These are phyloP conservation scores for Fonsecaea nubica DNA, from an alignment of 2,329 filamentous ascomycete genomes.

Conservation along the genomic window DNA sequence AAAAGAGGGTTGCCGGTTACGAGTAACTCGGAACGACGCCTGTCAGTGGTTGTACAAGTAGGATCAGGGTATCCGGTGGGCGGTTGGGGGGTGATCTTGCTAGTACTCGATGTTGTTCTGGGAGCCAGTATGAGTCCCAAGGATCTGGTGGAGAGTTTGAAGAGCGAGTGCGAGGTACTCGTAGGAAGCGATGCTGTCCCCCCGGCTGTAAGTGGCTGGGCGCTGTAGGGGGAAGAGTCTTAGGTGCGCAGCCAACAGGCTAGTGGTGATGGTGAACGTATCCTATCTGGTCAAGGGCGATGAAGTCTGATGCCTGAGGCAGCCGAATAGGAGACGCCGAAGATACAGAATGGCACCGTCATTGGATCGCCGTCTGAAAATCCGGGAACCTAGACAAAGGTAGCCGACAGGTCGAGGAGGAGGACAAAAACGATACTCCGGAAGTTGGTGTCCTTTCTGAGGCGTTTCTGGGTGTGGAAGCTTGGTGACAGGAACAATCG, in stretches of 20 bases:
- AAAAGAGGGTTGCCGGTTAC: background rate
- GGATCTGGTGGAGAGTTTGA: slow-evolving; percentile 6
- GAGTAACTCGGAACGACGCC: slow-evolving; percentile 13
- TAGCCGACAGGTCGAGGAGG: background rate
- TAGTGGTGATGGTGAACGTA: slow-evolving; percentile 5
- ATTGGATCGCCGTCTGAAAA: background rate
- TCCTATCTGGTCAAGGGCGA: background rate
- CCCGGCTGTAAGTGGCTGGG: background rate
- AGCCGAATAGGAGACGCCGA: slow-evolving; percentile 3
- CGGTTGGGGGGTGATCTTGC: background rate
- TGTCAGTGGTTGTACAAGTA: slow-evolving; percentile 2
- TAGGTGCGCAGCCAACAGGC: background rate
- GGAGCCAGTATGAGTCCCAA: background rate
- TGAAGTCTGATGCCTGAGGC: background rate
- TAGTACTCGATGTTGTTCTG: background rate
- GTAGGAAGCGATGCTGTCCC: background rate
- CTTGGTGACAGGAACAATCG: slow-evolving; percentile 2
- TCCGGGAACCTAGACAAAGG: background rate
- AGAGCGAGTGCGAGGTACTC: no score
- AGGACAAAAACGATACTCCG: background rate
- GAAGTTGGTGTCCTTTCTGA: background rate
- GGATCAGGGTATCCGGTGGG: slow-evolving; percentile 1
- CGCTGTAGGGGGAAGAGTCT: background rate
- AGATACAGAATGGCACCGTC: slow-evolving; percentile 2
- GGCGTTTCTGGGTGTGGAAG: slow-evolving; percentile 6